Base-by-base conservation (phyloP, 1,139 yeast species). In the Blastobotrys buckinghamii region DNA sequence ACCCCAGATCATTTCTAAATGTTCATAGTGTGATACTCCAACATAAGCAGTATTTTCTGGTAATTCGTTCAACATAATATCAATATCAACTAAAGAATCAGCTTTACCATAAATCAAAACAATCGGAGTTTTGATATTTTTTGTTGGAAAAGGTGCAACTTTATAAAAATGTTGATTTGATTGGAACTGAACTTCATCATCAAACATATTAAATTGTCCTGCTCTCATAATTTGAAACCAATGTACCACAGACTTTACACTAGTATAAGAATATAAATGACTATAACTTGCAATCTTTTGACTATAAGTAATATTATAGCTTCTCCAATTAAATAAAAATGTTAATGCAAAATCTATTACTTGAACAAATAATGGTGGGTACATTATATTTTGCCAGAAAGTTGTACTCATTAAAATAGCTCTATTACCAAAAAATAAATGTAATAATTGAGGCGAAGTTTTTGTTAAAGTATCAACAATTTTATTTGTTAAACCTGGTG, bases 211-310 rank as follows among this genome's bases (percentile, higher is more conserved):
- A 64, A 90, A 89, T 47, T 79, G 78, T 39, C 79, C 80, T n/a
- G 86, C 74, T 42, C 85, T 73, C 54, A 90, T 84, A 50, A 90
- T 88, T 67, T 90, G 97, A 64, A 90, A 90, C 97, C 97, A 90
- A 67, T 90, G 97, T 33, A 89, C 97, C 44, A 88, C 92, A 22
- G 87, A 80, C 66, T 90, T 90, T 41, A 89, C 97, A 3, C 94
- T 82, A 0, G 97, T 88, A 24, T 95, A 85, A 1, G 95, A 85
- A 68, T 89, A 90, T 47, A 90, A 70, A 65, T 90, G 96, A 22
- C 87, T 80, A 65, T 86, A 90, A 35, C 88, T 77, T 29, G 86
- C 77, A 47, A 82, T 67, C 61, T 89, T 89, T 65, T 89, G 96
- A 45, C 79, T 69, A 54, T 76, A 73, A 29, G 80, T 69, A 55